Evolutionary conservation across 2,329 filamentous ascomycete species (phyloP).

Genomic region (Beauveria sp.): DNA sequence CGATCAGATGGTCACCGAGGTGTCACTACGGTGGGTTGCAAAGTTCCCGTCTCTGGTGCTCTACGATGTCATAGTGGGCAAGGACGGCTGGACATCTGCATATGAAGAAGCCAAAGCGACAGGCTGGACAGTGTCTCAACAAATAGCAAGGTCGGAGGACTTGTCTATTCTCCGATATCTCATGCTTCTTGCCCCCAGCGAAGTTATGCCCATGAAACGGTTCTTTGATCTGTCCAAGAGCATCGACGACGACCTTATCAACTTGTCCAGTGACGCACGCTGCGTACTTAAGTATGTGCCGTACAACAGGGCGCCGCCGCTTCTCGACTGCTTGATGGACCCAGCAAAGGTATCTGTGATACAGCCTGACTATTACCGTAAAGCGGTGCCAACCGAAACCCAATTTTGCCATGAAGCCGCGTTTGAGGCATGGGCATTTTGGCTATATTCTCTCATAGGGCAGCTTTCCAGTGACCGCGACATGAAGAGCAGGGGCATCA

Average conservation of each 20-base stretch:
- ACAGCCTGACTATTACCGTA: constrained; percentile 23
- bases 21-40: constrained; percentile 33
- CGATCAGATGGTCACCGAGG: constrained; percentile 28
- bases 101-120: constrained; percentile 18
- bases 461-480: constrained; percentile 30
- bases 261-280: constrained; percentile 25
- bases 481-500: constrained; percentile 18
- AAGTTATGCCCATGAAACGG: constrained; percentile 18
- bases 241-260: constrained; percentile 28
- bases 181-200: constrained; percentile 25
- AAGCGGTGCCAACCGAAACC: constrained; percentile 21
- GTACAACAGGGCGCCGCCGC: constrained; percentile 22
- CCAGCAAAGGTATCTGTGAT: constrained; percentile 21
- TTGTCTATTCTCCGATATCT: constrained; percentile 26
- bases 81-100: constrained; percentile 28
- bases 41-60: constrained; percentile 37
- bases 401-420: constrained; percentile 26
- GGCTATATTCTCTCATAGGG: constrained; percentile 33
- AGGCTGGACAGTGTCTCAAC: constrained; percentile 28
- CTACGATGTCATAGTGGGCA: constrained; percentile 33
- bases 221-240: constrained; percentile 23
- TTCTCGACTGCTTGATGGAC: constrained; percentile 28
- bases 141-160: constrained; percentile 21
- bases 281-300: constrained; percentile 26
- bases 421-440: constrained; percentile 35